A percentile compares a stretch with the other conserved stretches of the same genome.
These are phyloP conservation scores for Linderniella brevidens DNA, from an alignment of 257 asterid genomes.

Conservation along the genomic window DNA sequence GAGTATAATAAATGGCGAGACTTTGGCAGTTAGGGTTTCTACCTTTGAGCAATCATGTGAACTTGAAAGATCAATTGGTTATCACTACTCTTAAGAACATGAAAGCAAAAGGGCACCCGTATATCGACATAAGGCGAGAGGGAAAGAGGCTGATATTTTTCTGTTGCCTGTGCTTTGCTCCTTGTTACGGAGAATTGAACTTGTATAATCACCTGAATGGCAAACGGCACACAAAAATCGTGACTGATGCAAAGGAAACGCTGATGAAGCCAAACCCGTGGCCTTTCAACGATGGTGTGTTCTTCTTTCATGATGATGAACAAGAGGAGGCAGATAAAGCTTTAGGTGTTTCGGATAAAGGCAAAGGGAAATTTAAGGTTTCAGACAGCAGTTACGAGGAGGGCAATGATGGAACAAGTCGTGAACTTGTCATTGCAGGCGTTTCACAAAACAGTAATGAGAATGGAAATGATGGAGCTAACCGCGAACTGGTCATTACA, in stretches of 20 bases:
- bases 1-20: slow-evolving; percentile 21
- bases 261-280: slow-evolving; percentile 79
- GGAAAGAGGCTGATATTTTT: slow-evolving; percentile 69
- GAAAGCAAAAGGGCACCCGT: slow-evolving; percentile 67
- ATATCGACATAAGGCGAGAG: slow-evolving; percentile 79
- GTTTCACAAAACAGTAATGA: too few species aligned
- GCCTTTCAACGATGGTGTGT: slow-evolving; percentile 83
- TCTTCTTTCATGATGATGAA: slow-evolving; percentile 44
- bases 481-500: slow-evolving; percentile 25
- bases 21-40: slow-evolving; percentile 29
- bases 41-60: slow-evolving; percentile 25
- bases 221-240: slow-evolving; percentile 49
- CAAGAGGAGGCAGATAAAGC: slow-evolving; percentile 14
- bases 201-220: slow-evolving; percentile 69
- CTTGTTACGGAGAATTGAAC: slow-evolving; percentile 57
- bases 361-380: background rate
- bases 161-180: slow-evolving; percentile 72
- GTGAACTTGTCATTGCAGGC: slow-evolving; percentile 11
- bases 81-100: slow-evolving; percentile 50
- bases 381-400: slow-evolving; percentile 12
- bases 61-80: slow-evolving; percentile 58
- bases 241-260: slow-evolving; percentile 55
- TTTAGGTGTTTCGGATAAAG: slow-evolving; percentile 12
- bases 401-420: slow-evolving; percentile 6
- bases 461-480: too few species aligned